phyloP scores from a whole-genome alignment of 2,329 filamentous ascomycete genomes.

The Xylariomycetidae sp. region DNA sequence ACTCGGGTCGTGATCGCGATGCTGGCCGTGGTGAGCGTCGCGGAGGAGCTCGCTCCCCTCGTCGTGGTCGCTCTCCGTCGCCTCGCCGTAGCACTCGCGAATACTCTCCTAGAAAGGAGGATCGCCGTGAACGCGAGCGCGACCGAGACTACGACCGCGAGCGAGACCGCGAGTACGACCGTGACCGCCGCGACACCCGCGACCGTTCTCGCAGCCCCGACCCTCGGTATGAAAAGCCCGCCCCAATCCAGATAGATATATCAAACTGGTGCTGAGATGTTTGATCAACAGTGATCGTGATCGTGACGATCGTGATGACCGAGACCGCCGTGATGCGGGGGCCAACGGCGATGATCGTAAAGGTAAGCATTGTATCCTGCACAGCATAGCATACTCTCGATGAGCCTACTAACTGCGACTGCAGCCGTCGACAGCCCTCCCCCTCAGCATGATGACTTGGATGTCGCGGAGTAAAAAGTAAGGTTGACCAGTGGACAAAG shows the following conservation, averaged over 20 bases:
- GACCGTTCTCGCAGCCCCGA: conserved; percentile 73
- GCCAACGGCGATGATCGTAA: conserved; percentile 88
- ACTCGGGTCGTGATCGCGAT: conserved; percentile 78
- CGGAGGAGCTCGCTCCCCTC: conserved; percentile 58
- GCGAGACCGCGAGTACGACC: conserved; percentile 52
- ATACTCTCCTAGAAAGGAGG: conserved; percentile 84
- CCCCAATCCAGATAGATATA: background rate
- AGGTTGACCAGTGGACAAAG: conserved; percentile 14
- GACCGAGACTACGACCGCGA: conserved; percentile 73
- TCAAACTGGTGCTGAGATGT: conserved; percentile 7
- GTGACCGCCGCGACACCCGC: conserved; percentile 50
- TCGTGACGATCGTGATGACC: conserved; percentile 65
- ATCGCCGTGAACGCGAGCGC: conserved; percentile 75
- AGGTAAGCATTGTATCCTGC: too few species aligned
- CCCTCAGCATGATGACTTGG: conserved; percentile 86
- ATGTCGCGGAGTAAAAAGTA: conserved; percentile 72
- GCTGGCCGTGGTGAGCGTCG: conserved; percentile 47
- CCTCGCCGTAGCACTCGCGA: conserved; percentile 74
- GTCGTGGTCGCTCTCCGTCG: conserved; percentile 69
- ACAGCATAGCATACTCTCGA: too few species aligned
- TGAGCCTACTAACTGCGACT: too few species aligned
- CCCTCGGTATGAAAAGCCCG: conserved; percentile 22
- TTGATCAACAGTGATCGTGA: conserved; percentile 41
- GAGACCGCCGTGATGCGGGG: conserved; percentile 70
- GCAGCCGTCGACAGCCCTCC: conserved; percentile 69